phyloP scores from a whole-genome alignment of 768 basidiomycete species.

The Russula abietina region DNA sequence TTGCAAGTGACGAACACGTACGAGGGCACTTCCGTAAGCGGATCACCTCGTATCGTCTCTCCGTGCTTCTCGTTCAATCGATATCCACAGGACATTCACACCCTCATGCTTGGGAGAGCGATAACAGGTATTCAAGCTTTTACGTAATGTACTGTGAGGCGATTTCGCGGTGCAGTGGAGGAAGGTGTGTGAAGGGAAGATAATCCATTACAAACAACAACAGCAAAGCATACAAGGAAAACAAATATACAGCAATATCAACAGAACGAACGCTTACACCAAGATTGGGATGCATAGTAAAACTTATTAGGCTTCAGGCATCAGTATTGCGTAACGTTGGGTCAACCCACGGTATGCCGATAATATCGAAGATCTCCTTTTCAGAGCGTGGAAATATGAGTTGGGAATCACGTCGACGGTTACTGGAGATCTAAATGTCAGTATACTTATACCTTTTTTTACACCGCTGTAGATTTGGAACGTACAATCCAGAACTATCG shows the following conservation, averaged over 20 bases:
- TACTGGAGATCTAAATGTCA: conserved; percentile 35
- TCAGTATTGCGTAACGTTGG: conserved; percentile 71
- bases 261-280: not conserved
- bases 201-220: not conserved
- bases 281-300: not conserved
- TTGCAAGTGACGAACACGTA: conserved; percentile 95
- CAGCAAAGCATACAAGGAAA: not conserved
- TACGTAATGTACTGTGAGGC: conserved; percentile 28
- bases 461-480: not conserved
- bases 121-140: conserved; percentile 90
- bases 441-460: not conserved
- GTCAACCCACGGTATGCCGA: conserved; percentile 65
- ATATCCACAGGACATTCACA: conserved; percentile 64
- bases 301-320: conserved; percentile 38
- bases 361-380: conserved; percentile 62
- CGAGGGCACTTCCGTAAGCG: conserved; percentile 51
- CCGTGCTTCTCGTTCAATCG: conserved; percentile 21
- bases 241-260: conserved; percentile 6
- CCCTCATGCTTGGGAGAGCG: conserved; percentile 90
- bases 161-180: not conserved
- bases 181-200: not conserved
- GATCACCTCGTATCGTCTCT: not conserved
- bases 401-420: conserved; percentile 58
- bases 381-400: conserved; percentile 57
- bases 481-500: conserved; percentile 45